phyloP scores from a whole-genome alignment of 2,329 filamentous ascomycete species.

The Colletotrichum chlorophyti region DNA sequence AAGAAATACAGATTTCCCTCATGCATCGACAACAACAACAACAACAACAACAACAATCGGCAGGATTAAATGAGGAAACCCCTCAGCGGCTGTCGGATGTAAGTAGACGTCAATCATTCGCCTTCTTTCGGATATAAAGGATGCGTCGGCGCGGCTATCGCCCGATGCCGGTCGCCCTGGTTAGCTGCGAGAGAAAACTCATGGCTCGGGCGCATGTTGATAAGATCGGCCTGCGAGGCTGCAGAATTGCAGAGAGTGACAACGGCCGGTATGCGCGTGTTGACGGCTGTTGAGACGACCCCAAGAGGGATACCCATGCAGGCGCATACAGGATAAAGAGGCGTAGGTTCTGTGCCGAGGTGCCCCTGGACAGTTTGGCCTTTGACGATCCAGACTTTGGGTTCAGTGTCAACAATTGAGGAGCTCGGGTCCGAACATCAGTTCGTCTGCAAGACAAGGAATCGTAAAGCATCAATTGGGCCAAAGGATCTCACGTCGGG shows the following conservation, averaged over 20 bases:
- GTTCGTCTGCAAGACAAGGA: background rate
- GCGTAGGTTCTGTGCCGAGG: background rate
- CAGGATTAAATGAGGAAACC: slow-evolving; percentile 3
- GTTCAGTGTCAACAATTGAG: background rate
- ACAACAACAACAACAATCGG: background rate
- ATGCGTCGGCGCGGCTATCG: slow-evolving; percentile 18
- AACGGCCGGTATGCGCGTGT: slow-evolving; percentile 1
- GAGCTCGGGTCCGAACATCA: background rate
- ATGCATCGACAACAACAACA: background rate
- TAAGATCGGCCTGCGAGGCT: background rate
- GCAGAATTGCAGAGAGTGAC: background rate
- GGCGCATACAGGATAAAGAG: slow-evolving; percentile 7
- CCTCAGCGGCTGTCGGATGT: background rate
- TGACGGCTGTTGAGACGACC: slow-evolving; percentile 3
- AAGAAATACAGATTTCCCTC: background rate
- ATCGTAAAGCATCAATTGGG: no score
- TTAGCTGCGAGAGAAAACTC: slow-evolving; percentile 4
- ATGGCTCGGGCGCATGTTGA: slow-evolving; percentile 11
- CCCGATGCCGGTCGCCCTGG: background rate
- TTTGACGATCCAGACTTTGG: background rate
- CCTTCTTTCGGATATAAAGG: background rate
- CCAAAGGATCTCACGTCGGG: slow-evolving; percentile 8
- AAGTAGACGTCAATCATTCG: background rate
- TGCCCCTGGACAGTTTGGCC: background rate
- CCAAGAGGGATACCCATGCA: slow-evolving; percentile 1